Evolutionary conservation across 2,329 filamentous ascomycete species (phyloP), one percentile per base, ranked within the genome.

Genomic region (Stachybotrys chlorohalonatus): DNA sequence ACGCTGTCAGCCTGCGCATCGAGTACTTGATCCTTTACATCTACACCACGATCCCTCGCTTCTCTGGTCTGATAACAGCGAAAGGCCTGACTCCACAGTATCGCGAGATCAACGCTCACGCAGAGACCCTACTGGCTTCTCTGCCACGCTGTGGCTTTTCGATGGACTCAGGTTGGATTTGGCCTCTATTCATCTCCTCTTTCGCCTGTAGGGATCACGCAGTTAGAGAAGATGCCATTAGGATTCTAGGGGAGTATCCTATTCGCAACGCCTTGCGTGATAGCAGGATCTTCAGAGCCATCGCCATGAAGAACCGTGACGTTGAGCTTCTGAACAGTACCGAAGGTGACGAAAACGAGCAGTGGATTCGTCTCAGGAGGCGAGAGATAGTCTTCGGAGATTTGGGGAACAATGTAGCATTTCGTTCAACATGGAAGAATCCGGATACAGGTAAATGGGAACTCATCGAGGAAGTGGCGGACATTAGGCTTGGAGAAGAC

Each of bases 161-260:
- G 1, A 73, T 77, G 71, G 74, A 77, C 55, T 69, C 72, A 2
- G 75, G 75, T 0, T 74, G 72, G 61, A 74, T 73, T 7, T 74
- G 74, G 72, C 72, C 73, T 0, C 62, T 77, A 5, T 73, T 75
- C 30, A 59, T 75, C 5, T 67, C 70, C 4, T 65, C 73, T 0
- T 71, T 73, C 60, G 70, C 68, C 7, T 76, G 73, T 49, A 68
- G 73, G 7, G 70, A 75, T 51, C 62, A 64, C 4, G 56, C 60
- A 0, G 69, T 77, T 5, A 65, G 73, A 11, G 66, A 68, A 6
- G 70, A 75, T 5, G 68, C 75, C 7, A 68, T 72, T 13, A 64
- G 68, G 8, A 70, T 77, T 16, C 62, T 77, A 15, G 64, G 64
- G 5, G 60, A 67, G 50, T 73, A 75, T 31, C 73, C 73, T 3